Base-by-base conservation (phyloP, 2,329 filamentous ascomycete species). In the Leptographium lundbergii region DNA sequence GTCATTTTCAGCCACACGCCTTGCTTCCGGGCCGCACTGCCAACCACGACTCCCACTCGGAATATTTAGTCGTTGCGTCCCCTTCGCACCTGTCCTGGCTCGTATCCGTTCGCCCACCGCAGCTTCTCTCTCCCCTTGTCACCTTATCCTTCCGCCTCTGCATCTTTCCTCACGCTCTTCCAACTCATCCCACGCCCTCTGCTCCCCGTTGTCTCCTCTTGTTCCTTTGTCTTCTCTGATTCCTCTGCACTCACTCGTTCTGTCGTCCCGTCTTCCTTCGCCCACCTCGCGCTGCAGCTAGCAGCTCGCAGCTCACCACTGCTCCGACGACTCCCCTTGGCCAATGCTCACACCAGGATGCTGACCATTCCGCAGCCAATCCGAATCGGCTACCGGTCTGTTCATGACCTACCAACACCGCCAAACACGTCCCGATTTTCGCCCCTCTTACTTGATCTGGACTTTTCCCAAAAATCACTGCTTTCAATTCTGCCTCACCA, bases 351-450 rank as follows among this genome's bases (percentile, higher is more conserved):
- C 57, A 67, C 64, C 71, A 82, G 74, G 73, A 82, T 83, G 79
- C 80, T 82, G 75, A 82, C 80, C 72, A 72, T 78, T 69, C 81
- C 77, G 73, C 80, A 83, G 78, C 77, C 79, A 73, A 72, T 73
- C 70, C 74, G 76, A 65, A 77, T 78, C 78, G 78, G 79, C 75
- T 80, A 80, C 73, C 76, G 75, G 75, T 78, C 78, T 70, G 75
- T 80, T 76, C 77, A 83, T 82, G 80, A 83, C 71, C 74, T 82
- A 67, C 80, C 79, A 67, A 82, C 78, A 71, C 79, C 79, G 69
- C 79, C 80, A 61, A 77, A 74, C 65, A 77, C 76, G 61, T 77
- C 75, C 66, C 78, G 77, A 74, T 73, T 74, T 67, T 82, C 79
- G 67, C 78, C 80, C 69, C 77, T 78, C 67, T 71, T 80, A 68